Percentiles rank a stretch among this genome's conserved stretches.
These are phyloP conservation scores for Uromyces viciae-fabae DNA, from an alignment of 1,284 basidiomycete genomes.

Conservation along the genomic window DNA sequence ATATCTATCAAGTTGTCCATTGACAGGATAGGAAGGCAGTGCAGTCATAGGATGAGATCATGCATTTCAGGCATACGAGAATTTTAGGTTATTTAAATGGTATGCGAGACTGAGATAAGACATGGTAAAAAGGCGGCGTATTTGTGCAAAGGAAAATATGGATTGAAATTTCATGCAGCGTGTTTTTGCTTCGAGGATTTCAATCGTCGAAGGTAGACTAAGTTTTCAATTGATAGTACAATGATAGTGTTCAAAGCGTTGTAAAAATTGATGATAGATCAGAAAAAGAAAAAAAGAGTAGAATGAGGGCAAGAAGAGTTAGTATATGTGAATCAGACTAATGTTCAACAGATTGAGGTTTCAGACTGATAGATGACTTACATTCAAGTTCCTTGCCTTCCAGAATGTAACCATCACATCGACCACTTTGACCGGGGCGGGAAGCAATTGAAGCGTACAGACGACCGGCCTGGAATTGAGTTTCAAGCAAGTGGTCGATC, in stretches of 20 bases:
- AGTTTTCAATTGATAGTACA: not conserved
- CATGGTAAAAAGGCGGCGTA: not conserved
- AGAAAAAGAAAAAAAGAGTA: not conserved
- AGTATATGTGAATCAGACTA: not conserved
- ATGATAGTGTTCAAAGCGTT: not conserved
- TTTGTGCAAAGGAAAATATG: not conserved
- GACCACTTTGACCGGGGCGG: conserved; percentile 88
- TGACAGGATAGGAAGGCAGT: too few relatives aligned
- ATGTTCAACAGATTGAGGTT: not conserved
- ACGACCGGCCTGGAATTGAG: conserved; percentile 80
- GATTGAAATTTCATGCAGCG: conserved; percentile 39
- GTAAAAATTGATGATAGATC: not conserved
- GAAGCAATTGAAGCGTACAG: conserved; percentile 83
- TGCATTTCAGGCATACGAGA: conserved; percentile 20
- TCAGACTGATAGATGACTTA: not conserved
- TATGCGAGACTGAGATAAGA: not conserved
- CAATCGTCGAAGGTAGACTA: conserved; percentile 45
- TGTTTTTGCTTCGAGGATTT: conserved; percentile 45
- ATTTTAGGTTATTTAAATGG: not conserved
- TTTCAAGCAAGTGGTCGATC: conserved; percentile 78
- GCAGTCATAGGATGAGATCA: not conserved
- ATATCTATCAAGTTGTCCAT: too few relatives aligned
- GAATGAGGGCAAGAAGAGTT: not conserved
- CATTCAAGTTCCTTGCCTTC: conserved; percentile 91
- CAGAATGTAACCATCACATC: conserved; percentile 88